Percentiles rank a stretch among this genome's conserved stretches.
phyloP scores from a whole-genome alignment of 2,329 filamentous ascomycete genomes.

The Sporothrix pseudoabietina region DNA sequence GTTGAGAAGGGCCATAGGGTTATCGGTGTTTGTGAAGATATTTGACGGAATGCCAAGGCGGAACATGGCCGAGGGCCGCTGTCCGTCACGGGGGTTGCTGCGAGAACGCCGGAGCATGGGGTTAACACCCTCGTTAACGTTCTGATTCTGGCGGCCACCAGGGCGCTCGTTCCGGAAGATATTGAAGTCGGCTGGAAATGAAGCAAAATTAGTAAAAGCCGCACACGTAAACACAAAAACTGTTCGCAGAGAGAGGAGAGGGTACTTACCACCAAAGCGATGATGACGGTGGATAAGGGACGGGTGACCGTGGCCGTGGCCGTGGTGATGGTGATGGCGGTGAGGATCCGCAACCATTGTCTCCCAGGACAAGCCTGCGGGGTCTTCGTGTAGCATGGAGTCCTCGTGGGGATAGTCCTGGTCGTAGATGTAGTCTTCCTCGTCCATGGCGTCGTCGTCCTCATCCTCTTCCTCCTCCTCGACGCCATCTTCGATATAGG shows the following conservation, averaged over 20 bases:
- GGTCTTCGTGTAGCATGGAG: conserved; percentile 45
- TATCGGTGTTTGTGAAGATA: conserved; percentile 52
- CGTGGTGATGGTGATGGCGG: conserved; percentile 48
- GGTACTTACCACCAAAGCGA: conserved; percentile 49
- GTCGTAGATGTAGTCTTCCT: conserved; percentile 65
- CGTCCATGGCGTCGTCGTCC: conserved; percentile 71
- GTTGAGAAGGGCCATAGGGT: conserved; percentile 51
- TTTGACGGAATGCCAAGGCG: conserved; percentile 54
- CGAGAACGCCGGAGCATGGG: conserved; percentile 73
- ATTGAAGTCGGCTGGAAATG: conserved; percentile 46
- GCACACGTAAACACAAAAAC: neutral
- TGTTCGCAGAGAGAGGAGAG: neutral
- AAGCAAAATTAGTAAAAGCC: neutral
- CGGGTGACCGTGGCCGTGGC: conserved; percentile 47
- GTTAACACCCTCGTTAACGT: conserved; percentile 79
- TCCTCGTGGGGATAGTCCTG: conserved; percentile 58
- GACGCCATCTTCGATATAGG: conserved; percentile 56
- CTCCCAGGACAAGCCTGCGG: conserved; percentile 58
- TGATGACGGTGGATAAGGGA: conserved; percentile 47
- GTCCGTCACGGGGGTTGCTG: conserved; percentile 48
- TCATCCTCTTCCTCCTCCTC: conserved; percentile 68
- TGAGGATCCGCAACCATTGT: conserved; percentile 54
- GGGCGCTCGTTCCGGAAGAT: conserved; percentile 57
- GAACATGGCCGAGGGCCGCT: conserved; percentile 48
- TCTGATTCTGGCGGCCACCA: conserved; percentile 46